These are phyloP conservation scores for Trypanosoma melophagium DNA, from an alignment of 208 protist genomes.

Conservation along the genomic window DNA sequence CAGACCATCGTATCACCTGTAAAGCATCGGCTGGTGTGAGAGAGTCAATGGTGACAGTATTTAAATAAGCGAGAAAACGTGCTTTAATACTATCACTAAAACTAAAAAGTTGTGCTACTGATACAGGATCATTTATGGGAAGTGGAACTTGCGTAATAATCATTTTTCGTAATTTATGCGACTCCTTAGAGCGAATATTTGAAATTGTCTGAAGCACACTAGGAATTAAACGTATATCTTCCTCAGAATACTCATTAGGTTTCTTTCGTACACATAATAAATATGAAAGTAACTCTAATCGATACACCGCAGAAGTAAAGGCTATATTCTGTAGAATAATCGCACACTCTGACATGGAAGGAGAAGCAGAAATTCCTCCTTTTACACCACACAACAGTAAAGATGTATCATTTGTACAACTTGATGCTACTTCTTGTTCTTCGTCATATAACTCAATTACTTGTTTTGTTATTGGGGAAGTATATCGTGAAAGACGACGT, in stretches of 20 bases:
- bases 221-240: conserved; percentile 26
- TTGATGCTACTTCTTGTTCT: background rate
- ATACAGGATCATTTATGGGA: conserved; percentile 14
- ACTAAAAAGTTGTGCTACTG: conserved; percentile 21
- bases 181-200: conserved; percentile 18
- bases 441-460: conserved; percentile 3
- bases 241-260: conserved; percentile 19
- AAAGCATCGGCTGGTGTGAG: conserved; percentile 10
- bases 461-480: conserved; percentile 1
- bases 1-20: conserved; percentile 13
- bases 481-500: conserved; percentile 19
- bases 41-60: background rate
- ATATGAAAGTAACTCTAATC: conserved; percentile 38
- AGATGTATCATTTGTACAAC: background rate
- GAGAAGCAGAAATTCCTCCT: conserved; percentile 6
- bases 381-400: background rate
- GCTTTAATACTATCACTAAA: background rate
- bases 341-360: conserved; percentile 27
- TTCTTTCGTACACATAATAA: conserved; percentile 27
- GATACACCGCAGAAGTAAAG: conserved; percentile 13
- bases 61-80: conserved; percentile 7
- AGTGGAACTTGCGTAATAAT: conserved; percentile 13
- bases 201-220: conserved; percentile 23
- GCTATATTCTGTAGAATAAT: conserved; percentile 44
- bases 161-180: background rate